Base-by-base conservation (phyloP, 352 stramenopile genomes). In the Phytophthora aleatoria region DNA sequence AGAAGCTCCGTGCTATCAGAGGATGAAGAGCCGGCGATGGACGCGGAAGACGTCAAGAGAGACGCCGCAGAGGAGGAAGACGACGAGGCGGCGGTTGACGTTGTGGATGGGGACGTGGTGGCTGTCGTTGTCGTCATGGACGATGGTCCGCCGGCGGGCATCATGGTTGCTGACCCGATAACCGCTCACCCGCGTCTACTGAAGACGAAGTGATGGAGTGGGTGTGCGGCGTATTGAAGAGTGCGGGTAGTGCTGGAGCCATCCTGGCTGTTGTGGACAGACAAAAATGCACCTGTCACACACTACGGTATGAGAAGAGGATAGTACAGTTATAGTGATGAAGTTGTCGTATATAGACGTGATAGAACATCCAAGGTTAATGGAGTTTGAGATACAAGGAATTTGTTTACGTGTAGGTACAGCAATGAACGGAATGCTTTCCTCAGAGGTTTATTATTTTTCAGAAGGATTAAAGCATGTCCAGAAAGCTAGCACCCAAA, bases 1-100 rank as follows among this genome's bases (percentile, higher is more conserved):
- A 88, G 66, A 13, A 73, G 57, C 36, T 43, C 57, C 13, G 69
- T 65, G 0, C 43, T 41, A 24, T 63, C 57, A 31, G 64, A 71
- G 1, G 67, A 68, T 2, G 51, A 49, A 6, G 68, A 74, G 2
- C 55, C 59, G 3, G 67, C 67, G 27, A 39, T 55, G 2, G 61
- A 61, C 2, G 45, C 30, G 15, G 60, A 64, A 2, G 60, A 52
- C n/a, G 61, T 65, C 30, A 73, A 64, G 24, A 58, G 53, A 3
- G 61, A 63, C 16, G 61, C 33, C 13, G 52, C 12, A 9, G 59
- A 60, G 5, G 36, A 39, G 7, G 38, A 13, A 20, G 50, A 30
- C 4, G 50, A 8, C 2, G 49, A 33, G 24, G 50, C 13, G 36
- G 31, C 36, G 49, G 31, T 20, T 16, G 42, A 31, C 20, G 42